Percentiles rank a stretch among this genome's conserved stretches.
Evolutionary conservation across 352 stramenopile species (phyloP).

Genomic region (Thraustotheca clavata): DNA sequence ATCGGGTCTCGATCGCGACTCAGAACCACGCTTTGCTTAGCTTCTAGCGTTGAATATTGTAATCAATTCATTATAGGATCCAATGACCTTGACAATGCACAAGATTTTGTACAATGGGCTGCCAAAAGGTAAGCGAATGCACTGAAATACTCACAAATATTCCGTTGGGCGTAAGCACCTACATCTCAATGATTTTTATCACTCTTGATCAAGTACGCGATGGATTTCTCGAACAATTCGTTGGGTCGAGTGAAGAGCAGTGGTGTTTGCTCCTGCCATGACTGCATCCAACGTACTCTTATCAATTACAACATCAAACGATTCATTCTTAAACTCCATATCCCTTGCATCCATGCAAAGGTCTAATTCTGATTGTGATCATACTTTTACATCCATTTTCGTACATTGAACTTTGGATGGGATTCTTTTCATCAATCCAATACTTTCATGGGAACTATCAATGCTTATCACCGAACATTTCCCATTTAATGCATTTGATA

Average conservation of each 20-base stretch:
- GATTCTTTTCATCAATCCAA: neutral
- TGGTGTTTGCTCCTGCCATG: neutral
- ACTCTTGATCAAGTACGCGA: neutral
- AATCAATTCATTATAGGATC: neutral
- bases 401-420: slow-evolving; percentile 1
- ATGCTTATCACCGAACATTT: neutral
- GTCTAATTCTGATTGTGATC: too few species aligned
- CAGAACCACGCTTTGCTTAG: neutral
- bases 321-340: neutral
- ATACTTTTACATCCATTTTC: too few species aligned
- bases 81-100: neutral
- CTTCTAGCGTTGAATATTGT: neutral
- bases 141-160: neutral
- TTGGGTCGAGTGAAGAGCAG: neutral
- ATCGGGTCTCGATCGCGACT: neutral
- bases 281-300: slow-evolving; percentile 6
- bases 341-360: slow-evolving; percentile 3
- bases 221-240: neutral
- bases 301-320: neutral
- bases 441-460: neutral
- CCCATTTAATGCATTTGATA: neutral
- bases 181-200: neutral
- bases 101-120: neutral
- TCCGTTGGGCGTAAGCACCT: neutral
- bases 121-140: neutral